Evolutionary conservation across 2,329 filamentous ascomycete genomes (phyloP), one percentile per base, ranked within the genome.

Genomic region (Aspergillus oerlinghausenensis): DNA sequence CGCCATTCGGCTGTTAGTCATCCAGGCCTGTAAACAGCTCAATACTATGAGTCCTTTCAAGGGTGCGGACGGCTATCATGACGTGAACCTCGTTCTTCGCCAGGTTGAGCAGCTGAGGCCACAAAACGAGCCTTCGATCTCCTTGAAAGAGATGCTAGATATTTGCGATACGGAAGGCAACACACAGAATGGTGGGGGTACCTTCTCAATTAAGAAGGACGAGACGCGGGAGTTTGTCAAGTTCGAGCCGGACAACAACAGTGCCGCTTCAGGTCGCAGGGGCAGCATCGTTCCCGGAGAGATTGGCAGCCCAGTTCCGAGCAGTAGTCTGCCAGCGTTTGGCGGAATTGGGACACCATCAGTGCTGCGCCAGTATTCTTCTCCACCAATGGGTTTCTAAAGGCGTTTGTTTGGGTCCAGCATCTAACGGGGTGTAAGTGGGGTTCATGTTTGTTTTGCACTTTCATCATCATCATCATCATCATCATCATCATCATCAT

Each of bases 81-180:
- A 88, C 56, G 81, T 95, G 23, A 79, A 83, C 26, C 76, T 80
- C 21, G 81, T 90, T 50, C 79, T 85, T 35, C 77, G 75, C 29
- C 81, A 92, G 66, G 86, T 92, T 63, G 82, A 87, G 9, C 81
- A 84, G 54, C 80, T 89, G 29, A 85, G 86, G 54, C 77, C 77
- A 35, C 75, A 82, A n/a, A 80, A 80, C 54, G 83, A 87, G 56
- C 73, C 80, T 26, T 70, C 77, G 65, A 84, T 79, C 72, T 79
- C 62, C 72, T 85, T 79, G 67, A 81, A 80, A 26, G 92, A 97
- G 66, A 81, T 97, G 65, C 80, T 93, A 42, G 86, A 89, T 56
- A 88, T 95, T 57, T 94, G 90, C 71, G 93, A 97, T 66, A 96
- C 93, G 0, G 90, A 96, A 70, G 94, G 94, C 56, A 95, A 88